Conservation (phyloP, 257 asterid species). For the Lantana camara region DNA sequence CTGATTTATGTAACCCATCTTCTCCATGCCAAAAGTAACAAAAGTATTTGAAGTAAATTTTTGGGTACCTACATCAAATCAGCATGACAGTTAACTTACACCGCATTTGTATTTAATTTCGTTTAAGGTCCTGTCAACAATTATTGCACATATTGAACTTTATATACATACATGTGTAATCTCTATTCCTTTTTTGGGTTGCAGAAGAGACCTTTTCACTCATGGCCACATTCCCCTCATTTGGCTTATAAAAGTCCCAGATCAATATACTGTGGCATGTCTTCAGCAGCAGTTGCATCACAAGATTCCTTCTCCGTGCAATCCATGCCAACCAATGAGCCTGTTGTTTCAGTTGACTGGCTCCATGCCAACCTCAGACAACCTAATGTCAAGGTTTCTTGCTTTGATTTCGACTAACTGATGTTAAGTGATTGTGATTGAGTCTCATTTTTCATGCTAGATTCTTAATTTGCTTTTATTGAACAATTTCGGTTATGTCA, state of each 20-base stretch:
- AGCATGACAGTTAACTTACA: neutral
- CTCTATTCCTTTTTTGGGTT: neutral
- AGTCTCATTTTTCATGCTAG: neutral
- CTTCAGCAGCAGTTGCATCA: constrained; percentile 61
- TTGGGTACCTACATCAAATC: neutral
- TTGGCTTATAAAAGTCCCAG: constrained; percentile 37
- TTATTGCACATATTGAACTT: neutral
- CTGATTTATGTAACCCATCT: neutral
- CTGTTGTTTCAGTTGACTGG: constrained; percentile 97
- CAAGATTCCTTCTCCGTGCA: constrained; percentile 57
- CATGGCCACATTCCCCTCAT: constrained; percentile 37
- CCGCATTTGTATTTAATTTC: neutral
- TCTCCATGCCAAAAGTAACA: neutral
- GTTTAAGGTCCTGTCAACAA: neutral
- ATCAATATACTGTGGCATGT: constrained; percentile 44
- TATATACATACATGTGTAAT: neutral
- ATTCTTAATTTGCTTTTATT: too few species aligned
- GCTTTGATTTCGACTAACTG: neutral
- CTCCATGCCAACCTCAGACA: constrained; percentile 80
- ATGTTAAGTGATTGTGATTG: neutral
- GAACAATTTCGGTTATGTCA: too few species aligned
- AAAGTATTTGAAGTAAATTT: neutral
- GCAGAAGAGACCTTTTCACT: constrained; percentile 51
- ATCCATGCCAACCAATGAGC: constrained; percentile 53
- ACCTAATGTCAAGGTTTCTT: constrained; percentile 77